A percentile compares a stretch with the other conserved stretches of the same genome.
Evolutionary conservation across 306 rosid genomes (phyloP).

Genomic region (Quercus variabilis): DNA sequence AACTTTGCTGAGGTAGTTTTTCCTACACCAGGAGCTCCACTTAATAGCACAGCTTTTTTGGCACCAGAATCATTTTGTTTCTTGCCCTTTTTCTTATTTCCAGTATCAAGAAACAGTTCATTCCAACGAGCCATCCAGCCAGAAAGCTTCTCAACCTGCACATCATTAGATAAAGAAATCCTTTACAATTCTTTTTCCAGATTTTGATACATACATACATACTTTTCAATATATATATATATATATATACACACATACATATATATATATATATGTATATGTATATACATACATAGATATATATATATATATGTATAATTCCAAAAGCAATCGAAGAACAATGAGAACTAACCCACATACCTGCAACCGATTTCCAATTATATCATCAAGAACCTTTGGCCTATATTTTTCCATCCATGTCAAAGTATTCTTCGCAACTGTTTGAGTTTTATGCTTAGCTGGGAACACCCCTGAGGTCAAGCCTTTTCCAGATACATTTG

Average conservation of each 20-base stretch:
- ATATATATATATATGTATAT: too few relatives aligned
- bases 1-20: constrained; percentile 95
- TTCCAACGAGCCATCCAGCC: constrained; percentile 87
- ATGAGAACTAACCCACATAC: constrained; percentile 40
- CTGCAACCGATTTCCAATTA: constrained; percentile 86
- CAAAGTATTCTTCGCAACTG: constrained; percentile 32
- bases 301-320: neutral
- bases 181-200: constrained; percentile 9
- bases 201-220: constrained; percentile 10
- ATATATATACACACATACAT: too few relatives aligned
- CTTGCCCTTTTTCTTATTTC: constrained; percentile 62
- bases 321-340: constrained; percentile 8
- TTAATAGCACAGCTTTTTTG: constrained; percentile 75
- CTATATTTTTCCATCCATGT: constrained; percentile 86
- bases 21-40: constrained; percentile 98
- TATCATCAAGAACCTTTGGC: constrained; percentile 69
- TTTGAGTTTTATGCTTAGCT: constrained; percentile 39
- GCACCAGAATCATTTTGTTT: constrained; percentile 57
- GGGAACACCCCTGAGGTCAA: constrained; percentile 40
- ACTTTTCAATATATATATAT: too few relatives aligned
- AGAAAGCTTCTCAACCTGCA: constrained; percentile 81
- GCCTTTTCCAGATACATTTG: constrained; percentile 39
- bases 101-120: constrained; percentile 64
- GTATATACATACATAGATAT: too few relatives aligned
- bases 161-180: constrained; percentile 30